Evolutionary conservation across 768 basidiomycete species (phyloP).

Genomic region (Collybia sp.): DNA sequence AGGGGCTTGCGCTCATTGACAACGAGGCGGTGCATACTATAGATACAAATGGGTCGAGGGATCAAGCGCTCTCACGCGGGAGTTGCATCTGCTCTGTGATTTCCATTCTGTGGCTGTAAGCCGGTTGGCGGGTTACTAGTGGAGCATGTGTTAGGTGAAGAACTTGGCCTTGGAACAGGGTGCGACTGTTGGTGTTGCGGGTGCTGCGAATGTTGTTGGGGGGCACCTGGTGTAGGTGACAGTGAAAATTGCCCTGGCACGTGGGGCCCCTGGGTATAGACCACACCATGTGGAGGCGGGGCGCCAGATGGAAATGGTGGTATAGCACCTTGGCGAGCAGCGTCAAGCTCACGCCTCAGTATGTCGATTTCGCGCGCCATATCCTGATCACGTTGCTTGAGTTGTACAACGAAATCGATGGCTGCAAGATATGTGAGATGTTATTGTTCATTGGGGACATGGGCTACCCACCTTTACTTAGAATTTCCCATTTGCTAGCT

Average conservation of each 20-base stretch:
- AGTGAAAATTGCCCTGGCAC: constrained; percentile 36
- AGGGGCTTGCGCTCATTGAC: background rate
- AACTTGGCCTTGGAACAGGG: constrained; percentile 49
- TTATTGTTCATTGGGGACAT: constrained; percentile 7
- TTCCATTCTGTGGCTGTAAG: constrained; percentile 38
- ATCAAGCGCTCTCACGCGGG: constrained; percentile 20
- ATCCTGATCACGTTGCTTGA: constrained; percentile 75
- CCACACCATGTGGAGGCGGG: constrained; percentile 41
- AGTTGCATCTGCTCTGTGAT: constrained; percentile 37
- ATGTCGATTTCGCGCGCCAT: constrained; percentile 77
- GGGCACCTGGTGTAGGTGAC: constrained; percentile 37
- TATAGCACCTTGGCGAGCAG: constrained; percentile 53
- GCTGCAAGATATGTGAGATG: constrained; percentile 36
- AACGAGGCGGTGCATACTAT: constrained; percentile 4
- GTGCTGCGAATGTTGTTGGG: constrained; percentile 35
- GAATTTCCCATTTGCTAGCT: constrained; percentile 98
- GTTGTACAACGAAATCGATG: constrained; percentile 79
- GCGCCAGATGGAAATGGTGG: constrained; percentile 46
- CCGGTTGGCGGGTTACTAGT: constrained; percentile 30
- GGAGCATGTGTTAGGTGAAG: constrained; percentile 56
- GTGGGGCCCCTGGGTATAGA: constrained; percentile 45
- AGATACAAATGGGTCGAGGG: constrained; percentile 4
- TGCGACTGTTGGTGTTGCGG: constrained; percentile 25
- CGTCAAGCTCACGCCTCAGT: constrained; percentile 69
- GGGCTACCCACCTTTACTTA: constrained; percentile 77